Base-by-base conservation (phyloP, 1,139 yeast genomes). In the Pichia sp. region DNA sequence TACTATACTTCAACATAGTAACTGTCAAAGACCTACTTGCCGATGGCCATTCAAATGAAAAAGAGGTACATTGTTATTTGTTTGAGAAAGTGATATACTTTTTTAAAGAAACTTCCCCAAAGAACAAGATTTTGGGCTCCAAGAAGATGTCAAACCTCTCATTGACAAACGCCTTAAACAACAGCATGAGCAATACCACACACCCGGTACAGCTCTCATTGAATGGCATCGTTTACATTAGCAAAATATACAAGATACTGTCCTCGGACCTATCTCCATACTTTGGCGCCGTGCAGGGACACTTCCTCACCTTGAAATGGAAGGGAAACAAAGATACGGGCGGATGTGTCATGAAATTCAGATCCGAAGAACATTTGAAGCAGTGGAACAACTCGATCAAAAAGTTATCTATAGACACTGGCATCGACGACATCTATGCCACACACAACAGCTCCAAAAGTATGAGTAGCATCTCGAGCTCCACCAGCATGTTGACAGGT, bases 61-160 rank as follows among this genome's bases (percentile, higher is more conserved):
- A 89, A 57, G 97, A 92, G 65, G 93, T 90, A 68, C 86, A 87
- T 64, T 90, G 95, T 16, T 95, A 90, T 67, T 74, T 93, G 42
- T 93, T 93, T 70, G 97, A 93, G 68, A 83, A 82, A 63, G 90
- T 92, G 55, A 84, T 93, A 16, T 82, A 92, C 59, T 85, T 95
- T 54, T 69, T 80, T 51, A 83, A 80, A 64, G 70, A 71, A 30
- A 63, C 64, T 36, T 57, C 67, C 45, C 67, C 65, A 45, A 65
- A 66, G 44, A 70, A 58, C 62, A 67, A 58, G 38, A 56, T 69
- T 32, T 56, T 69, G 16, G 68, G 75, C 4, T 68, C 75, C 31
- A 68, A 81, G 54, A 79, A 78, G 63, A 79, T 78, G 64, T 72
- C 78, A 41, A 60, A 68, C 32, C 62, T 69, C 7, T 64, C 68